A percentile compares a stretch with the other conserved stretches of the same genome.
phyloP scores from a whole-genome alignment of 2,329 filamentous ascomycete genomes.

The Fonsecaea pedrosoi region DNA sequence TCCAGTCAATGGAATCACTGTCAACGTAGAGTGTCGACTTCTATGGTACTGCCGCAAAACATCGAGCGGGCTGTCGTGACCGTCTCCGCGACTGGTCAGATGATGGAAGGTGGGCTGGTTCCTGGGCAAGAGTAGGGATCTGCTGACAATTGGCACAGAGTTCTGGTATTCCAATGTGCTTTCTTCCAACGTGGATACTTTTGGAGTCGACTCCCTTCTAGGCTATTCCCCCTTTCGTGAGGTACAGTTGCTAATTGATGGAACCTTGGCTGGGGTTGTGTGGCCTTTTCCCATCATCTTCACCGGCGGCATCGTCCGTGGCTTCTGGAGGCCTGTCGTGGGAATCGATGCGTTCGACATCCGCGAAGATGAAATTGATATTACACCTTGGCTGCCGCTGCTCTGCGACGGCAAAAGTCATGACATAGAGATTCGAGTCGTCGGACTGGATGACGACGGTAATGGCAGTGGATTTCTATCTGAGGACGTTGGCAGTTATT shows the following conservation, averaged over 20 bases:
- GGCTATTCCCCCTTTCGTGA: slow-evolving; percentile 9
- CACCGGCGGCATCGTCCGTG: slow-evolving; percentile 17
- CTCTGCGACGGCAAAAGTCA: slow-evolving; percentile 12
- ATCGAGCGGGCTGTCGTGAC: slow-evolving; percentile 13
- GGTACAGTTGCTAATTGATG: slow-evolving; percentile 13
- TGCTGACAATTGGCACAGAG: slow-evolving; percentile 1
- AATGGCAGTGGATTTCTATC: not conserved
- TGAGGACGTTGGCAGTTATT: slow-evolving; percentile 9
- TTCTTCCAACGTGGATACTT: slow-evolving; percentile 6
- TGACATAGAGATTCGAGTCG: not conserved
- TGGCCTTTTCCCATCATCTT: slow-evolving; percentile 16
- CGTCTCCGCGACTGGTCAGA: slow-evolving; percentile 8
- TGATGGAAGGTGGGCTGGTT: slow-evolving; percentile 8
- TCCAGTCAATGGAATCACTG: not conserved
- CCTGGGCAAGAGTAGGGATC: too few species aligned
- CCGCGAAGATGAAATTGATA: slow-evolving; percentile 17
- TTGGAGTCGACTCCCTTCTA: not conserved
- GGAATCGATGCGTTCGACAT: slow-evolving; percentile 15
- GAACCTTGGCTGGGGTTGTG: slow-evolving; percentile 6
- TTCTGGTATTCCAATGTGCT: slow-evolving; percentile 20
- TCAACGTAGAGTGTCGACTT: not conserved
- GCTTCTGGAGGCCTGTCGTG: slow-evolving; percentile 14
- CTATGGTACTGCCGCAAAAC: slow-evolving; percentile 13
- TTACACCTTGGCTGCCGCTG: slow-evolving; percentile 13
- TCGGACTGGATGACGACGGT: slow-evolving; percentile 7